Evolutionary conservation across 257 asterid species (phyloP).

Genomic region (Solanum pennellii): DNA sequence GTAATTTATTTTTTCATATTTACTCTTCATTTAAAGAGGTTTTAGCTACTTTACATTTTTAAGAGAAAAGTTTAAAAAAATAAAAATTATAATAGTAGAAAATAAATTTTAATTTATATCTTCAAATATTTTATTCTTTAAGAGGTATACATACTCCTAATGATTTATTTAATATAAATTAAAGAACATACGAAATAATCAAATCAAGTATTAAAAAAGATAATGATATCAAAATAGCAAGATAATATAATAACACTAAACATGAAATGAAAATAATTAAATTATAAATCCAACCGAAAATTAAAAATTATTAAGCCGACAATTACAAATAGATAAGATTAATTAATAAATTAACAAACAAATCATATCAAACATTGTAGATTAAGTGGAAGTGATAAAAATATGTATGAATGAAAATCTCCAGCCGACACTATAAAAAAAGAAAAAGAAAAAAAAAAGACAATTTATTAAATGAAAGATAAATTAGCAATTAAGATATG

Average conservation of each 20-base stretch:
- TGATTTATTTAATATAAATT: too few species aligned
- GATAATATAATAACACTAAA: too few species aligned
- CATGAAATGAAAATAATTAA: background rate
- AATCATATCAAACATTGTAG: background rate
- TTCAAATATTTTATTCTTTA: too few species aligned
- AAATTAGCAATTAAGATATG: background rate
- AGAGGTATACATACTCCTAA: too few species aligned
- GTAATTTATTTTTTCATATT: too few species aligned
- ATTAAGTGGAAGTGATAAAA: background rate
- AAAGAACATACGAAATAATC: too few species aligned
- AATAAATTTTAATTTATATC: too few species aligned
- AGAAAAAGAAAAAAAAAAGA: background rate
- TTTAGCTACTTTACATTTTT: too few species aligned
- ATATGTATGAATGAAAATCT: background rate
- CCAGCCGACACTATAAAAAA: slow-evolving; percentile 29
- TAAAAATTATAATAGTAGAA: too few species aligned
- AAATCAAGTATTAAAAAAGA: too few species aligned
- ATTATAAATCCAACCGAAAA: background rate
- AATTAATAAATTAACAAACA: background rate
- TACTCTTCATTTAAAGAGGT: too few species aligned
- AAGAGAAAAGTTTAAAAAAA: too few species aligned
- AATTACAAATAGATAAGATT: background rate
- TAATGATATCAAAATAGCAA: background rate
- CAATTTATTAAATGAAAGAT: background rate
- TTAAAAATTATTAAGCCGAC: background rate